phyloP scores from a whole-genome alignment of 129 eudicot genomes.

The Ambrosia trifida region DNA sequence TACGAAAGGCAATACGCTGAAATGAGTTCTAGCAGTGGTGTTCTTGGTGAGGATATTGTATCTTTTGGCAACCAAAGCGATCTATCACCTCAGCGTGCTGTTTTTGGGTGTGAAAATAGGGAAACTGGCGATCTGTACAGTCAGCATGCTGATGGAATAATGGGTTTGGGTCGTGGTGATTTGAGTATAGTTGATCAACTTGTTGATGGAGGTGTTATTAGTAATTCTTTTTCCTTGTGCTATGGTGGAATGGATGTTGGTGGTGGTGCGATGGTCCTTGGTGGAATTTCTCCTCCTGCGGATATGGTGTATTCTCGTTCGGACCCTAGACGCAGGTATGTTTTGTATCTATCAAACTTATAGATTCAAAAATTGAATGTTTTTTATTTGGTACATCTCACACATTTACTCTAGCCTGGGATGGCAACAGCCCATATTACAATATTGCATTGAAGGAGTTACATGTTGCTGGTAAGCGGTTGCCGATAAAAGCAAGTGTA shows the following conservation, averaged over 20 bases:
- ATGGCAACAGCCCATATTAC: slow-evolving; percentile 99
- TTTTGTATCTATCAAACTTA: slow-evolving; percentile 36
- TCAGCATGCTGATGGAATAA: slow-evolving; percentile 98
- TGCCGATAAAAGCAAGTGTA: slow-evolving; percentile 55
- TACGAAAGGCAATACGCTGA: slow-evolving; percentile 92
- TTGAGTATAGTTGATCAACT: slow-evolving; percentile 94
- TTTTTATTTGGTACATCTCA: slow-evolving; percentile 78
- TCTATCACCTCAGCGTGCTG: slow-evolving; percentile 83
- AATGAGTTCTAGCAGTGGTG: slow-evolving; percentile 98
- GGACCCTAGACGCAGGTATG: slow-evolving; percentile 91
- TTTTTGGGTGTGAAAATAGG: slow-evolving; percentile 91
- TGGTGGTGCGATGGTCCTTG: slow-evolving; percentile 99
- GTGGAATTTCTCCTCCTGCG: slow-evolving; percentile 72
- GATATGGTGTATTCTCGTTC: slow-evolving; percentile 79
- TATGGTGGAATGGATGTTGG: slow-evolving; percentile 99
- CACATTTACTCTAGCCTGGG: slow-evolving; percentile 99
- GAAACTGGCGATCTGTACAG: slow-evolving; percentile 96
- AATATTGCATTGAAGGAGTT: slow-evolving; percentile 94
- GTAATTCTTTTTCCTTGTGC: slow-evolving; percentile 91
- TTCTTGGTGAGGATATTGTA: slow-evolving; percentile 82
- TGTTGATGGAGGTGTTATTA: slow-evolving; percentile 77
- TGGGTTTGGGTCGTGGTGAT: slow-evolving; percentile 98
- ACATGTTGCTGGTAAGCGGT: slow-evolving; percentile 88
- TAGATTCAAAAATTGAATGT: slow-evolving; percentile 36
- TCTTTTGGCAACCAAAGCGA: slow-evolving; percentile 94